These are phyloP conservation scores for Tuctoria greenei DNA, from an alignment of 176 grass and related monocot genomes.

Conservation along the genomic window DNA sequence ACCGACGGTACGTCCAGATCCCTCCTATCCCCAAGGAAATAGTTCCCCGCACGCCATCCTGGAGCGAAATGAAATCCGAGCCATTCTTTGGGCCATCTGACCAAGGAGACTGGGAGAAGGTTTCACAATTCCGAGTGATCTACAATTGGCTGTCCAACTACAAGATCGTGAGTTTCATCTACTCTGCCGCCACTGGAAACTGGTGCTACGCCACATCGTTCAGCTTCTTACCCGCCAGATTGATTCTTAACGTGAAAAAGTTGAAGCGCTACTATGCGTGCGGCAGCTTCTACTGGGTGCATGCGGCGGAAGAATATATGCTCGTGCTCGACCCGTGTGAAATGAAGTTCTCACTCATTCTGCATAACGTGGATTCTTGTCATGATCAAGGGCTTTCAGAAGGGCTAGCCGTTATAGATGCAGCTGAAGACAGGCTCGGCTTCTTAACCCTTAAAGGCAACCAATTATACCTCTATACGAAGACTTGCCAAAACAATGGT, in stretches of 20 bases:
- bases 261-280: background rate
- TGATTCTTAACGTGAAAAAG: background rate
- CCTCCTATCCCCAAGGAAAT: background rate
- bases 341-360: conserved; percentile 22
- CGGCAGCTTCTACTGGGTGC: conserved; percentile 20
- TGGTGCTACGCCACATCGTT: background rate
- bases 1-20: background rate
- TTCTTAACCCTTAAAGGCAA: too few relatives aligned
- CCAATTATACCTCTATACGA: too few relatives aligned
- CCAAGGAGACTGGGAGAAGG: background rate
- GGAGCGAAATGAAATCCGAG: background rate
- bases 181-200: background rate
- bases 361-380: too few relatives aligned
- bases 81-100: conserved; percentile 26
- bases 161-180: conserved; percentile 14
- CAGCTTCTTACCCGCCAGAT: background rate
- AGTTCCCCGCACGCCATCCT: background rate
- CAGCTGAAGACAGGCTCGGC: too few relatives aligned
- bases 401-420: too few relatives aligned
- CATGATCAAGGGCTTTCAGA: too few relatives aligned
- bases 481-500: too few relatives aligned
- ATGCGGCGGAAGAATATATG: background rate
- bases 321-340: background rate
- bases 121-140: background rate
- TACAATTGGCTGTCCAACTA: background rate